Conservation (phyloP, 2,329 filamentous ascomycete genomes). For the Leptographium flavum region DNA sequence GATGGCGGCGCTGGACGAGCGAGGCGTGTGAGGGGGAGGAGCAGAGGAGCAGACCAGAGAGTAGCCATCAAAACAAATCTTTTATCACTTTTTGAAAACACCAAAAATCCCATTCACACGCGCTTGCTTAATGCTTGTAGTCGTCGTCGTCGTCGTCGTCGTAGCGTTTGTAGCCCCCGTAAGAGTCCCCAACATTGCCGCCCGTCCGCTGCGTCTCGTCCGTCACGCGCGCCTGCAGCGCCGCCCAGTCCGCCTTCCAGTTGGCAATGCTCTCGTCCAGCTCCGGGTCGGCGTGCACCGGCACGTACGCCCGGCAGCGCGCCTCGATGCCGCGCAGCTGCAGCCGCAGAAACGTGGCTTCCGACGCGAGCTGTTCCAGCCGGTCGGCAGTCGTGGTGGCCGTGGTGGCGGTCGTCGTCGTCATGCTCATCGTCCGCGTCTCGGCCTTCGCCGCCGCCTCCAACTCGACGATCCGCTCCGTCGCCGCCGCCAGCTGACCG, state of each 20-base stretch:
- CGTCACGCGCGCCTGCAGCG: constrained; percentile 17
- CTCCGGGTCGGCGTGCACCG: constrained; percentile 35
- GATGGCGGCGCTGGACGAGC: neutral
- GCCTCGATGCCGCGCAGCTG: constrained; percentile 49
- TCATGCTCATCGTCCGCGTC: neutral
- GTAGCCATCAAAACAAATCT: too few relatives aligned
- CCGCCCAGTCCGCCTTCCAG: constrained; percentile 47
- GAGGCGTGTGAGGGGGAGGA: neutral
- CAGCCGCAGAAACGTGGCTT: constrained; percentile 47
- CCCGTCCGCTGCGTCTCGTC: constrained; percentile 4
- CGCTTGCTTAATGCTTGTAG: too few relatives aligned
- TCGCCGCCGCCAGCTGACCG: constrained; percentile 11
- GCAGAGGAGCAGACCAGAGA: too few relatives aligned
- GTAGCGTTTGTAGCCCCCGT: neutral
- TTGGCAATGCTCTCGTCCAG: constrained; percentile 43
- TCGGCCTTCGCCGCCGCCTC: constrained; percentile 29
- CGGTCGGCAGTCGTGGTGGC: constrained; percentile 22
- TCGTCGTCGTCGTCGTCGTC: too few relatives aligned
- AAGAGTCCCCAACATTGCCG: too few relatives aligned
- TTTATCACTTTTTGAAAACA: too few relatives aligned
- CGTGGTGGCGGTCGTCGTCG: neutral
- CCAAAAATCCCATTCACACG: too few relatives aligned
- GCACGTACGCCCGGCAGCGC: constrained; percentile 33
- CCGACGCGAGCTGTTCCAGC: constrained; percentile 40
- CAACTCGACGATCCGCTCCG: constrained; percentile 40